Conservation (phyloP, 2,329 filamentous ascomycete species). For the Hymenoscyphus linearis region DNA sequence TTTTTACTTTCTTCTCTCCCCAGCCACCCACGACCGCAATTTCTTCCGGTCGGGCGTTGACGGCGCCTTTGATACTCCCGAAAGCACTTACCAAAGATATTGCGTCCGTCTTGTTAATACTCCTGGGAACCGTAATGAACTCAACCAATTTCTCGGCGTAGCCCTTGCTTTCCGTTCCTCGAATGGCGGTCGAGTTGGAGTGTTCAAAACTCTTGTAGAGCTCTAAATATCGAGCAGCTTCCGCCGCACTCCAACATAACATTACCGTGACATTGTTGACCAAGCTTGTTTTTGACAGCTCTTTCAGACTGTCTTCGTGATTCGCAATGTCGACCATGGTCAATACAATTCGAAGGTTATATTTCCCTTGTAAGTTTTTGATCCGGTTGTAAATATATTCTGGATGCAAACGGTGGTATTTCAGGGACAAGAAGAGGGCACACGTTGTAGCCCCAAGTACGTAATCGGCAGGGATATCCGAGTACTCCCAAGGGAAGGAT, state of each 20-base stretch:
- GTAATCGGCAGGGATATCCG: slow-evolving; percentile 93
- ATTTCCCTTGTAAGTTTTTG: slow-evolving; percentile 75
- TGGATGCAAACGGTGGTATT: slow-evolving; percentile 94
- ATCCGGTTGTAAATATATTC: slow-evolving; percentile 98
- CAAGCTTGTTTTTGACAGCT: slow-evolving; percentile 86
- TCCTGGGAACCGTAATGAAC: slow-evolving; percentile 84
- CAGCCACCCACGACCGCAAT: slow-evolving; percentile 81
- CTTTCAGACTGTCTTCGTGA: slow-evolving; percentile 83
- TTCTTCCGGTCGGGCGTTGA: slow-evolving; percentile 85
- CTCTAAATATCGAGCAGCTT: slow-evolving; percentile 90
- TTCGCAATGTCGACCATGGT: slow-evolving; percentile 94
- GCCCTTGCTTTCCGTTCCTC: slow-evolving; percentile 73
- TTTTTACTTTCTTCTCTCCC: slow-evolving; percentile 91
- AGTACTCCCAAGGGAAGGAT: slow-evolving; percentile 89
- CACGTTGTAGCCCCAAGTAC: slow-evolving; percentile 83
- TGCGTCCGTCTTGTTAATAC: slow-evolving; percentile 92
- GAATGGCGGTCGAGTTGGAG: slow-evolving; percentile 72
- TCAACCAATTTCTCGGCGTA: slow-evolving; percentile 87
- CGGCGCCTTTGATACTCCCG: slow-evolving; percentile 77
- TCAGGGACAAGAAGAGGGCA: slow-evolving; percentile 86
- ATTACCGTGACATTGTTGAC: slow-evolving; percentile 91
- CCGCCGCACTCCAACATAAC: slow-evolving; percentile 88
- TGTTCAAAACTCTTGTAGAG: slow-evolving; percentile 94
- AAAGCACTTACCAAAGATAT: slow-evolving; percentile 87
- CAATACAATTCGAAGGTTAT: slow-evolving; percentile 78